These are phyloP conservation scores for Gamarada debralockiae DNA, from an alignment of 495 filamentous ascomycete species.

Conservation along the genomic window DNA sequence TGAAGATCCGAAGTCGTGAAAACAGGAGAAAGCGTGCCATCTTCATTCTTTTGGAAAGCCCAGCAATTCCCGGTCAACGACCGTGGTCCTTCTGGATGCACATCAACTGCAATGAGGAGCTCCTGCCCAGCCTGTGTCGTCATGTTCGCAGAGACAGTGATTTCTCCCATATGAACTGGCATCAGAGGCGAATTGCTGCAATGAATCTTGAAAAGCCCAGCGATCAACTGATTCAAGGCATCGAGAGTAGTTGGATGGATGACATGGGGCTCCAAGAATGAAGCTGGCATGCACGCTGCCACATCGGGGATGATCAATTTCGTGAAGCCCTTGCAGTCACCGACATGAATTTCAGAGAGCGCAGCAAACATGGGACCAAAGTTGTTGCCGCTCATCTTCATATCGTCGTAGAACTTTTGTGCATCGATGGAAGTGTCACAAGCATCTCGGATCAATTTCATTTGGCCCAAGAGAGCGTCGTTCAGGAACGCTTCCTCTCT, in stretches of 20 bases:
- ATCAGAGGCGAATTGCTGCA: neutral
- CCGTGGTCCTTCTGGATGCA: neutral
- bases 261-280: constrained; percentile 36
- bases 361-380: neutral
- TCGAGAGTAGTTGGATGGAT: constrained; percentile 42
- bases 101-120: neutral
- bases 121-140: neutral
- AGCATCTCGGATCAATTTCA: no score
- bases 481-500: neutral
- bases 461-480: neutral
- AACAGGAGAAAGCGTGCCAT: neutral
- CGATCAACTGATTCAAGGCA: constrained; percentile 5
- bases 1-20: neutral
- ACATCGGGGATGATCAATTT: neutral
- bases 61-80: neutral
- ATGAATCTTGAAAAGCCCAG: neutral
- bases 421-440: neutral
- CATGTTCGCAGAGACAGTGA: neutral
- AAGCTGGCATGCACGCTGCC: constrained; percentile 33
- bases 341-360: neutral
- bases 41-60: neutral
- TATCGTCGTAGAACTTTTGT: neutral
- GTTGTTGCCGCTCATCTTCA: neutral
- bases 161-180: neutral
- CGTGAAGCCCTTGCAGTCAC: neutral